These are phyloP conservation scores for Chlamydomonas sp. DNA, from an alignment of 139 green algal genomes.

Conservation along the genomic window DNA sequence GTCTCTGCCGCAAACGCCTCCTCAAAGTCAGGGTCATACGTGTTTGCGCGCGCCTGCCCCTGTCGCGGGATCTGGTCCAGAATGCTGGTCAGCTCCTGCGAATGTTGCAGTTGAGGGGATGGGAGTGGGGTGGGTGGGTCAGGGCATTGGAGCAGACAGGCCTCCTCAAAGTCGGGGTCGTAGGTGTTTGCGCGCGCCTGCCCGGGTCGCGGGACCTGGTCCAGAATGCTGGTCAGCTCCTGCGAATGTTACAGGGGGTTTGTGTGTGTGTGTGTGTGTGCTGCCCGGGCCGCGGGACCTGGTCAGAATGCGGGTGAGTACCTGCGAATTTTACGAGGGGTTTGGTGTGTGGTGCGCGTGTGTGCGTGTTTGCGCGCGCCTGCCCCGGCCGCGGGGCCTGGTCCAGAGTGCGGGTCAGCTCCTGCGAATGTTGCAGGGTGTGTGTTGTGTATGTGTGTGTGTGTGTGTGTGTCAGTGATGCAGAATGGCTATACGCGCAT, in stretches of 20 bases:
- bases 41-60: conserved; percentile 11
- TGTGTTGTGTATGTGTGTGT: not conserved
- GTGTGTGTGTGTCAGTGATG: not conserved
- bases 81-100: conserved; percentile 78
- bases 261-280: no score
- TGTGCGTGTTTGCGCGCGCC: conserved; percentile 14
- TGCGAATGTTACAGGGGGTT: no score
- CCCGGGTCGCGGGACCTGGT: conserved; percentile 42
- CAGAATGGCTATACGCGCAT: no score
- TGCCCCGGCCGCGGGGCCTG: conserved; percentile 36
- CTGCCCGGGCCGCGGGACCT: no score
- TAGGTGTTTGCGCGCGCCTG: conserved; percentile 16
- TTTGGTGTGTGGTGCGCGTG: no score
- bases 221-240: conserved; percentile 80
- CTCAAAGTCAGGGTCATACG: conserved; percentile 27
- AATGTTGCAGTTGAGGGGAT: not conserved
- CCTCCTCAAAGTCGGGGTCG: conserved; percentile 23
- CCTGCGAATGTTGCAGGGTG: conserved; percentile 33
- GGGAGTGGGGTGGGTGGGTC: not conserved
- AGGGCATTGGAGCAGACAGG: conserved; percentile 9
- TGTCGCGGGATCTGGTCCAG: conserved; percentile 55
- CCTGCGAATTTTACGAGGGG: no score
- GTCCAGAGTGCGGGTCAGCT: conserved; percentile 79
- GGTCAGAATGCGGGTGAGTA: no score
- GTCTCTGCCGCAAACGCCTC: conserved; percentile 4